Evolutionary conservation across 2,329 filamentous ascomycete genomes (phyloP).

Genomic region (Ascochyta rabiei): DNA sequence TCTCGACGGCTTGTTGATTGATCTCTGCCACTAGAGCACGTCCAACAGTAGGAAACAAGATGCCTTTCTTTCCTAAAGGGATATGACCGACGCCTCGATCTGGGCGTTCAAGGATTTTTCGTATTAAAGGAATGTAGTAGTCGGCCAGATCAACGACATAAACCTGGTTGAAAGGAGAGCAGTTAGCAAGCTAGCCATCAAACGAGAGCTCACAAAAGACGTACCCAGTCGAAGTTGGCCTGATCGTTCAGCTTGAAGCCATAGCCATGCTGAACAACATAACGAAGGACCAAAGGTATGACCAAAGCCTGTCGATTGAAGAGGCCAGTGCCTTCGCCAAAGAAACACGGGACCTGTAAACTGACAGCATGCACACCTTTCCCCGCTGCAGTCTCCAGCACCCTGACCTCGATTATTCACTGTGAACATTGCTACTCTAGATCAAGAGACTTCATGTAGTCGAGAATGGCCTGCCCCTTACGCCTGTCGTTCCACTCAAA

Average conservation of each 20-base stretch:
- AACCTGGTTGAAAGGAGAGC: not conserved
- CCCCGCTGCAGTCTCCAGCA: conserved; percentile 14
- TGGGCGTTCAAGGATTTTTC: conserved; percentile 21
- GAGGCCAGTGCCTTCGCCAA: conserved; percentile 23
- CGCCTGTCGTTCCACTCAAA: conserved; percentile 24
- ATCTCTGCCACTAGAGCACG: conserved; percentile 21
- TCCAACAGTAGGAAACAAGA: conserved; percentile 21
- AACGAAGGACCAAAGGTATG: conserved; percentile 20
- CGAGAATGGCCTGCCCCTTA: conserved; percentile 14
- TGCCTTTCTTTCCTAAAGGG: conserved; percentile 18
- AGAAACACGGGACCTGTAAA: conserved; percentile 24
- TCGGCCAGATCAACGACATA: conserved; percentile 25
- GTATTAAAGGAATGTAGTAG: conserved; percentile 20
- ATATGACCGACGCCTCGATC: conserved; percentile 23
- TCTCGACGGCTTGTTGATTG: conserved; percentile 18
- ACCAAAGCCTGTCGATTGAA: conserved; percentile 23
- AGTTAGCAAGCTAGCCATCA: not conserved
- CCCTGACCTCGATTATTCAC: conserved; percentile 20
- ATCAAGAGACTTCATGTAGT: conserved; percentile 17
- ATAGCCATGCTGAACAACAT: conserved; percentile 24
- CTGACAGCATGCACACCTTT: conserved; percentile 22
- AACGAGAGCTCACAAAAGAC: not conserved
- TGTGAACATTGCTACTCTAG: conserved; percentile 16
- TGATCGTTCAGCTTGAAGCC: conserved; percentile 26
- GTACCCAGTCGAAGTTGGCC: conserved; percentile 27